A percentile compares a stretch with the other conserved stretches of the same genome.
These are phyloP conservation scores for Lactifluus rugatus DNA, from an alignment of 768 basidiomycete species.

Conservation along the genomic window DNA sequence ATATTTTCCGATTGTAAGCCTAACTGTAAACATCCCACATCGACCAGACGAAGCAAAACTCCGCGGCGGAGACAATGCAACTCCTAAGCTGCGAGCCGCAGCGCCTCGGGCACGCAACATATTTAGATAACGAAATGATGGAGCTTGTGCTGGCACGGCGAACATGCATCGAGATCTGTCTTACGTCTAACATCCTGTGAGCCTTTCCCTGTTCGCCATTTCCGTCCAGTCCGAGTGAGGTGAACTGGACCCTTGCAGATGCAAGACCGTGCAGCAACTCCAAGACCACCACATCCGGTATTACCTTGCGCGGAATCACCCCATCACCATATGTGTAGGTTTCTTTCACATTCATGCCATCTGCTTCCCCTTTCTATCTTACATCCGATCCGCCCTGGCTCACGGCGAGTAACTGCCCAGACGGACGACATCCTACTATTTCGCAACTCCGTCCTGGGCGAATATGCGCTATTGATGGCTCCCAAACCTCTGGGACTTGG, in stretches of 20 bases:
- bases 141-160: constrained; percentile 45
- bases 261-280: constrained; percentile 56
- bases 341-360: not conserved
- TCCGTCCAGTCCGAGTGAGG: not conserved
- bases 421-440: constrained; percentile 80
- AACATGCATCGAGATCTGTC: constrained; percentile 68
- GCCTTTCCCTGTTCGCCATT: constrained; percentile 20
- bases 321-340: constrained; percentile 69
- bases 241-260: constrained; percentile 30
- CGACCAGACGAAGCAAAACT: constrained; percentile 36
- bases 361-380: not conserved
- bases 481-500: constrained; percentile 63
- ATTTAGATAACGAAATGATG: constrained; percentile 53
- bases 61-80: constrained; percentile 46
- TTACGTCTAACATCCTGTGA: constrained; percentile 69
- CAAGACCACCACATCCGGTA: constrained; percentile 66
- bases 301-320: constrained; percentile 54
- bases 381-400: constrained; percentile 8
- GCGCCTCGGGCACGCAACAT: constrained; percentile 75
- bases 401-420: constrained; percentile 29
- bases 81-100: constrained; percentile 56
- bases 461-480: constrained; percentile 75
- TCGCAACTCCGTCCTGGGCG: constrained; percentile 59
- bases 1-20: not conserved
- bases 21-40: not conserved